These are phyloP conservation scores for Paxillus involutus DNA, from an alignment of 768 basidiomycete genomes.

Conservation along the genomic window DNA sequence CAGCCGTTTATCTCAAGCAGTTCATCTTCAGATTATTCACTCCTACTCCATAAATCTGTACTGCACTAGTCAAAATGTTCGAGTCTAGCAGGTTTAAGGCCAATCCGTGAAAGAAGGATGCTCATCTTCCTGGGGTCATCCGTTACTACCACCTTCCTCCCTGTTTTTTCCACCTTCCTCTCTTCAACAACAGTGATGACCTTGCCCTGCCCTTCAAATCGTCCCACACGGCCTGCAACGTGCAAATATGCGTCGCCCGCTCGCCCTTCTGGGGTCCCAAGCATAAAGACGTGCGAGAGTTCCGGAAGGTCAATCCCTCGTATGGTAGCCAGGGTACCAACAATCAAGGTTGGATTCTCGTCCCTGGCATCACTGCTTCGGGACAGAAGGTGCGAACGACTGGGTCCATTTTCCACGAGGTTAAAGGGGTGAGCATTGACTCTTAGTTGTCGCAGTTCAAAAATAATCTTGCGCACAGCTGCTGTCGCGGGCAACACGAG, in stretches of 20 bases:
- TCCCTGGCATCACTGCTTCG: slow-evolving; percentile 30
- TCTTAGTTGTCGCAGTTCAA: slow-evolving; percentile 63
- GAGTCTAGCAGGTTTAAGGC: slow-evolving; percentile 45
- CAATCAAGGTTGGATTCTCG: slow-evolving; percentile 62
- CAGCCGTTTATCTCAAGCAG: not conserved
- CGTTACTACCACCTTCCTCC: slow-evolving; percentile 24
- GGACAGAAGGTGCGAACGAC: slow-evolving; percentile 42
- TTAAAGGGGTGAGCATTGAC: slow-evolving; percentile 67
- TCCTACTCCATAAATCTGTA: not conserved
- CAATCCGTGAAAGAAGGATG: slow-evolving; percentile 44
- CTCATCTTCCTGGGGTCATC: slow-evolving; percentile 42
- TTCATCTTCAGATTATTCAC: slow-evolving; percentile 2
- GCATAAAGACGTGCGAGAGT: slow-evolving; percentile 73
- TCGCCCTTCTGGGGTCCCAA: slow-evolving; percentile 56
- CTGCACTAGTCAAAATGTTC: slow-evolving; percentile 49
- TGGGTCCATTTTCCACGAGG: slow-evolving; percentile 43
- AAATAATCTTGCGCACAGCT: slow-evolving; percentile 60
- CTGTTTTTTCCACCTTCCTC: slow-evolving; percentile 28
- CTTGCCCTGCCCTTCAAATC: slow-evolving; percentile 65
- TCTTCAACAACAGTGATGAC: slow-evolving; percentile 62
- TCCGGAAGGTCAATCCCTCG: slow-evolving; percentile 74
- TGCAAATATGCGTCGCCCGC: slow-evolving; percentile 66
- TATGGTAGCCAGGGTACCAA: slow-evolving; percentile 66
- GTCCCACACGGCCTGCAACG: slow-evolving; percentile 72
- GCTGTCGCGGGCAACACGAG: slow-evolving; percentile 66